These are phyloP conservation scores for Rhodotorula sp. DNA, from an alignment of 1,284 basidiomycete species.

Conservation along the genomic window DNA sequence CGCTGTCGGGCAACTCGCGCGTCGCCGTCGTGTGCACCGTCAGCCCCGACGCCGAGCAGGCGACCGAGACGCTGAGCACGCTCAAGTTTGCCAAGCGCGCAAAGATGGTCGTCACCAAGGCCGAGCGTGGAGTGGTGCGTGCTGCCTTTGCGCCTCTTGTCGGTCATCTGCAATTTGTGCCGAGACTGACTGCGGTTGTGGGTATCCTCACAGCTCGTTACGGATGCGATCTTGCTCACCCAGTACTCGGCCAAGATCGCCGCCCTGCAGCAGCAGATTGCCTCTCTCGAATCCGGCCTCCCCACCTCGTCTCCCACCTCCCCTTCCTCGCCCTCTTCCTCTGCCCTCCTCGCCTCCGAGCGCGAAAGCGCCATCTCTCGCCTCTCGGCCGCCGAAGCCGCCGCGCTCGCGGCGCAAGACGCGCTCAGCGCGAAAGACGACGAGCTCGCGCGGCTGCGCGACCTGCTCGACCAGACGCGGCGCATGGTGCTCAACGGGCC, in stretches of 20 bases:
- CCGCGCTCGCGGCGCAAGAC: conserved; percentile 8
- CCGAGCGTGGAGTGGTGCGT: conserved; percentile 57
- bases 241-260: conserved; percentile 55
- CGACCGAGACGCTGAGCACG: conserved; percentile 59
- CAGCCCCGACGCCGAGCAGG: conserved; percentile 55
- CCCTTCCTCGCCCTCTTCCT: background rate
- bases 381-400: background rate
- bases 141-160: background rate
- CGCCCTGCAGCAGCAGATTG: conserved; percentile 49
- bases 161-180: background rate
- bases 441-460: conserved; percentile 30
- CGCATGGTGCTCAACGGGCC: conserved; percentile 40
- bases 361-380: conserved; percentile 9
- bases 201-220: conserved; percentile 27
- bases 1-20: conserved; percentile 59
- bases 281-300: conserved; percentile 16
- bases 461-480: conserved; percentile 30
- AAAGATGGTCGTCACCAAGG: conserved; percentile 60
- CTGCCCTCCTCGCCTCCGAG: background rate
- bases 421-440: conserved; percentile 24
- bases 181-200: conserved; percentile 29
- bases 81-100: conserved; percentile 61
- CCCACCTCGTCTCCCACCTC: background rate
- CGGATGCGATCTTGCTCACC: conserved; percentile 50
- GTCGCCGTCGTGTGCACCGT: conserved; percentile 62